Conservation (phyloP, 495 filamentous ascomycete genomes). For the Pyrenula aspistea region DNA sequence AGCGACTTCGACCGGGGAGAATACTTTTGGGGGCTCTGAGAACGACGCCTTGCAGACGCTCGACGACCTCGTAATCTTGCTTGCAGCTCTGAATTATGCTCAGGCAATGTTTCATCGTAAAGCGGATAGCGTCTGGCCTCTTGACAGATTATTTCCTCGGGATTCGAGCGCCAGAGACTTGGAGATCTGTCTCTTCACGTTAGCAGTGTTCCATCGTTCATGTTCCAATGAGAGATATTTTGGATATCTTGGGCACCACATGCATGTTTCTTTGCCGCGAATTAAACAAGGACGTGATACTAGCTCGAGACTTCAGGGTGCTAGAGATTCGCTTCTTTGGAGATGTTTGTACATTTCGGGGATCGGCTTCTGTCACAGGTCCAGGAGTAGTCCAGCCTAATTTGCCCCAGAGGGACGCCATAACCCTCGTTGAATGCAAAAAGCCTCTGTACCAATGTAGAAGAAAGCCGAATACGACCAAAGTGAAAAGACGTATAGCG, state of each 20-base stretch:
- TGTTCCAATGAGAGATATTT: constrained; percentile 7
- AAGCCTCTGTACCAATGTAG: too few relatives aligned
- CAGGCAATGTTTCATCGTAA: background rate
- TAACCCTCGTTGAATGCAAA: too few relatives aligned
- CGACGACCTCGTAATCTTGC: background rate
- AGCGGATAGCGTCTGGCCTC: background rate
- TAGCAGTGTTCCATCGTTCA: too few relatives aligned
- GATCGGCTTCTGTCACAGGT: background rate
- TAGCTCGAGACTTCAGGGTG: background rate
- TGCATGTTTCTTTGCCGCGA: constrained; percentile 1
- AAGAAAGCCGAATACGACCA: too few relatives aligned
- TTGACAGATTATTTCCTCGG: background rate
- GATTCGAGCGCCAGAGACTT: constrained; percentile 9
- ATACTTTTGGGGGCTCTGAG: background rate
- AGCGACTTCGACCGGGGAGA: background rate
- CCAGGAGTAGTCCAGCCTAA: background rate
- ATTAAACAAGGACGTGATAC: background rate
- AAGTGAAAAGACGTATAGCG: too few relatives aligned
- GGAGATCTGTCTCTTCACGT: constrained; percentile 16
- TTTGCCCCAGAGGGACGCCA: background rate
- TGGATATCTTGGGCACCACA: background rate
- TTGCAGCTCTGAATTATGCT: background rate
- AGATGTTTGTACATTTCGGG: background rate
- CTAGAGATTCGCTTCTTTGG: background rate
- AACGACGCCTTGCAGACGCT: background rate